These are phyloP conservation scores for Lactarius hengduanensis DNA, from an alignment of 768 basidiomycete genomes.

Conservation along the genomic window DNA sequence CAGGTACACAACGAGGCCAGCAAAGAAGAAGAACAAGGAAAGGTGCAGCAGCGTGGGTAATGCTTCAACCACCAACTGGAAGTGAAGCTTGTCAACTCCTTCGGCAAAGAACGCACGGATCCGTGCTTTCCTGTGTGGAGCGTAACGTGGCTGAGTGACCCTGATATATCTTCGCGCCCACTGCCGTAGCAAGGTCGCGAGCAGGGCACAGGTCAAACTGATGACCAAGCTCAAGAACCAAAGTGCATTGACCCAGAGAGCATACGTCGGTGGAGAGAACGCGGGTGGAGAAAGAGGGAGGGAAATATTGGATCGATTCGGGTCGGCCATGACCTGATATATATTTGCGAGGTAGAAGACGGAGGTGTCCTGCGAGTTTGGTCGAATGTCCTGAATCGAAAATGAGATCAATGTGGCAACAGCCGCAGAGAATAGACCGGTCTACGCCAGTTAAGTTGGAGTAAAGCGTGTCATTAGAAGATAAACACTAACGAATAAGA, in stretches of 20 bases:
- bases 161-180: neutral
- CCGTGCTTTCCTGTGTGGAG: neutral
- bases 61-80: neutral
- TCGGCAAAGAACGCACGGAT: neutral
- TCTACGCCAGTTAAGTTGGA: neutral
- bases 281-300: neutral
- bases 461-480: too few relatives aligned
- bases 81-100: neutral
- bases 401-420: neutral
- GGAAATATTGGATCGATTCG: neutral
- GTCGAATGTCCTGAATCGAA: neutral
- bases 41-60: conserved; percentile 5
- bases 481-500: neutral
- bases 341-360: too few relatives aligned
- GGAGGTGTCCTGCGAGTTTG: too few relatives aligned
- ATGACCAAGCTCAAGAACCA: too few relatives aligned
- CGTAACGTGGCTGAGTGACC: neutral
- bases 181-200: neutral
- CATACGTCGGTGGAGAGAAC: neutral
- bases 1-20: conserved; percentile 2
- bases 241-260: neutral
- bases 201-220: neutral
- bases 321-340: too few relatives aligned
- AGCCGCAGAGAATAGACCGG: neutral
- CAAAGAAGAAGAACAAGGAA: conserved; percentile 7